Evolutionary conservation across 192 early-diverging fungal genomes (phyloP).

Genomic region (Podila epigama): DNA sequence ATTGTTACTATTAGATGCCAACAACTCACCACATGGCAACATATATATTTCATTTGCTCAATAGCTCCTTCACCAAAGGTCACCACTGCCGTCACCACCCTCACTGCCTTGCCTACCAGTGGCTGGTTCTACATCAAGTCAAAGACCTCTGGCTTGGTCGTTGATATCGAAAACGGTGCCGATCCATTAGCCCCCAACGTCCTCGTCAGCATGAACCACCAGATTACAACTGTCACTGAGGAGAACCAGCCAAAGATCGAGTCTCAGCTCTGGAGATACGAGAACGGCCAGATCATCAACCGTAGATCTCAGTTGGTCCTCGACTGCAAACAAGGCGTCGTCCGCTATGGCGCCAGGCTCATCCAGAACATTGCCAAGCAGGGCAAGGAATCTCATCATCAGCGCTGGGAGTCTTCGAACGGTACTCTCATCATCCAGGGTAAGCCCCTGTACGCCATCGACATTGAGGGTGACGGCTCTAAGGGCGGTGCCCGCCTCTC

Average conservation of each 20-base stretch:
- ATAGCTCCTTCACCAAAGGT: not conserved
- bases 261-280: slow-evolving; percentile 45
- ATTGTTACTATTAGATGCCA: not conserved
- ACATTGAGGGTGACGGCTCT: slow-evolving; percentile 42
- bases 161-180: slow-evolving; percentile 29
- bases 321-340: slow-evolving; percentile 45
- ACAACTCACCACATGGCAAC: not conserved
- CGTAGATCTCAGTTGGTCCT: slow-evolving; percentile 34
- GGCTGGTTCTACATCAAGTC: slow-evolving; percentile 51
- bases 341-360: slow-evolving; percentile 42
- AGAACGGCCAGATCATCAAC: slow-evolving; percentile 46
- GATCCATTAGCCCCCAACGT: slow-evolving; percentile 29
- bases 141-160: slow-evolving; percentile 24
- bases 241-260: slow-evolving; percentile 20
- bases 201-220: slow-evolving; percentile 27
- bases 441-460: slow-evolving; percentile 38
- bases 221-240: slow-evolving; percentile 10
- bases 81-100: not conserved
- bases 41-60: not conserved
- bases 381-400: slow-evolving; percentile 43
- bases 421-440: slow-evolving; percentile 35
- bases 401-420: slow-evolving; percentile 42
- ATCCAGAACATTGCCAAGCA: slow-evolving; percentile 28
- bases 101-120: slow-evolving; percentile 17
- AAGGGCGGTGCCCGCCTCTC: slow-evolving; percentile 38